These are phyloP conservation scores for Metarhizium sp. DNA, from an alignment of 2,329 filamentous ascomycete genomes.

Conservation along the genomic window DNA sequence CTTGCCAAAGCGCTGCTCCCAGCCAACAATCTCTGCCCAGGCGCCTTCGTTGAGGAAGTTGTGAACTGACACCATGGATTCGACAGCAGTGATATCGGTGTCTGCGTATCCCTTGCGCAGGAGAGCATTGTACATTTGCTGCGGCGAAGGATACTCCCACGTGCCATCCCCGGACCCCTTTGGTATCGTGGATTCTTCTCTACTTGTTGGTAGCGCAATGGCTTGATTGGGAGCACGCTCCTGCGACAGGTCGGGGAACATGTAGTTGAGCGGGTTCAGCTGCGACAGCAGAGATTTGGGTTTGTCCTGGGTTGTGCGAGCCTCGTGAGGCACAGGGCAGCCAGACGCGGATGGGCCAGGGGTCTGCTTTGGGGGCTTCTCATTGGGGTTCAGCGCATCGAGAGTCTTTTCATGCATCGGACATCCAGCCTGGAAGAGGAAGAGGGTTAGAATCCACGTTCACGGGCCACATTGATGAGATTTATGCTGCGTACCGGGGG, in stretches of 20 bases:
- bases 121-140: constrained; percentile 99
- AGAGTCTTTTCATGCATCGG: constrained; percentile 48
- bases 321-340: constrained; percentile 38
- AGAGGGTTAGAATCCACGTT: background rate
- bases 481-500: constrained; percentile 22
- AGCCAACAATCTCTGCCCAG: constrained; percentile 89
- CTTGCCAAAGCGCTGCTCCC: constrained; percentile 76
- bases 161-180: constrained; percentile 67
- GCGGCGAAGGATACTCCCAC: constrained; percentile 97
- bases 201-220: constrained; percentile 63
- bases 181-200: constrained; percentile 87
- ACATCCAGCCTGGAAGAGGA: constrained; percentile 34
- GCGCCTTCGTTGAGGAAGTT: constrained; percentile 98
- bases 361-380: constrained; percentile 13
- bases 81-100: constrained; percentile 85
- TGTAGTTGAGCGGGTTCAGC: constrained; percentile 77
- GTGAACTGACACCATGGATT: constrained; percentile 95
- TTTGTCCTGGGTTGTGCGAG: constrained; percentile 19
- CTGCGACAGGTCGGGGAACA: constrained; percentile 84
- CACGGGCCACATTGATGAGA: background rate
- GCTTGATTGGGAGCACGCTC: constrained; percentile 64
- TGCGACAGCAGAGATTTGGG: constrained; percentile 42
- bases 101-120: constrained; percentile 92
- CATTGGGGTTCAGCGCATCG: constrained; percentile 32
- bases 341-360: constrained; percentile 22